These are phyloP conservation scores for Naganishia randhawae DNA, from an alignment of 768 basidiomycete species.

Conservation along the genomic window DNA sequence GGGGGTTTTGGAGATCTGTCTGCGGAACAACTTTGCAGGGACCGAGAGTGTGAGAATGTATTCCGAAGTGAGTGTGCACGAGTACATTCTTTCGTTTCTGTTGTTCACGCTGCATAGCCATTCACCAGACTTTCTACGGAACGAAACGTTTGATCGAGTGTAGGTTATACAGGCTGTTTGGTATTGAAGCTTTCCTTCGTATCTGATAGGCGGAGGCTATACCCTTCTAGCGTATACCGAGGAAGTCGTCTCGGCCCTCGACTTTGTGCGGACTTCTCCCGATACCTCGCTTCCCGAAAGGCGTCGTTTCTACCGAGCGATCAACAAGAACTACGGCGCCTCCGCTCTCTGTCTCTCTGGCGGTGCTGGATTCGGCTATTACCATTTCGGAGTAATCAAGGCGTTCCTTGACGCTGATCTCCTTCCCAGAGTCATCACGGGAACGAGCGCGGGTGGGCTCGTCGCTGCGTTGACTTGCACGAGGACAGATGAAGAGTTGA, in stretches of 20 bases:
- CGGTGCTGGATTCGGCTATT: constrained; percentile 91
- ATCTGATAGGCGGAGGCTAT: constrained; percentile 17
- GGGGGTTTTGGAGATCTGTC: constrained; percentile 84
- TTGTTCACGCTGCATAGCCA: not conserved
- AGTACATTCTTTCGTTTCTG: constrained; percentile 33
- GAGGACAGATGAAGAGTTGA: constrained; percentile 81
- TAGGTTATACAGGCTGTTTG: too few relatives aligned
- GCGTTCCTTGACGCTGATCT: constrained; percentile 83
- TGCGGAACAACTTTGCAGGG: constrained; percentile 88
- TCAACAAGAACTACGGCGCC: constrained; percentile 83
- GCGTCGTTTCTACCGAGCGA: constrained; percentile 80
- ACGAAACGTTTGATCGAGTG: constrained; percentile 88
- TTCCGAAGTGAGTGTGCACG: constrained; percentile 62
- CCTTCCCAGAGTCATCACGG: constrained; percentile 86
- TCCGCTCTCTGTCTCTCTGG: constrained; percentile 94
- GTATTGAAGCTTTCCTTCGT: not conserved
- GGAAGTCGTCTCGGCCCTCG: constrained; percentile 72
- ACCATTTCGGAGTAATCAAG: constrained; percentile 80
- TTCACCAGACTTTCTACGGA: constrained; percentile 75
- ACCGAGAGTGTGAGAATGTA: constrained; percentile 83
- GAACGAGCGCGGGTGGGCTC: constrained; percentile 88
- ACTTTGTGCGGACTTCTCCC: constrained; percentile 68
- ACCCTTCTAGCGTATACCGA: constrained; percentile 64
- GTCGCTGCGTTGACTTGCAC: constrained; percentile 69
- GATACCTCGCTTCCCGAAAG: constrained; percentile 82